Evolutionary conservation across 768 basidiomycete species (phyloP).

Genomic region (Erythrobasidium yunnanense): DNA sequence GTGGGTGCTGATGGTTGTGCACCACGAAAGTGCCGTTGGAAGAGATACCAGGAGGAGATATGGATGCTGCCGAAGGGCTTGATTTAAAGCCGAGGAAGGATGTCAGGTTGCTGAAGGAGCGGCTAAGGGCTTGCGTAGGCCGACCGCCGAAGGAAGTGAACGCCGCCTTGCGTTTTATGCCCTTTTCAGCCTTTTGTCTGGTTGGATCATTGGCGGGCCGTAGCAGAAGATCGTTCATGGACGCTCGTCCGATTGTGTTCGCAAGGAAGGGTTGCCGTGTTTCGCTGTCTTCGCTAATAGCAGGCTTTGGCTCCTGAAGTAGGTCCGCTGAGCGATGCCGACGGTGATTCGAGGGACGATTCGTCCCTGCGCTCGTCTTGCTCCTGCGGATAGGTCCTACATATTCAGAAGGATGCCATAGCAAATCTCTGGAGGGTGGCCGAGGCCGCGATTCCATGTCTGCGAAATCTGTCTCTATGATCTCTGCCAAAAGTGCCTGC

Average conservation of each 20-base stretch:
- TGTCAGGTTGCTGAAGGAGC: not conserved
- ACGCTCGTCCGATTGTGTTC: not conserved
- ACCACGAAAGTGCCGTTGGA: not conserved
- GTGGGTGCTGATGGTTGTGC: too few species aligned
- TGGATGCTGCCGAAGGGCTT: not conserved
- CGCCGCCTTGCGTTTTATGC: not conserved
- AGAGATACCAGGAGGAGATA: not conserved
- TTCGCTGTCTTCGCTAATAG: not conserved
- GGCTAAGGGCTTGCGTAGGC: too few species aligned
- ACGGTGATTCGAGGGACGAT: not conserved
- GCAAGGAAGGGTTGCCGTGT: too few species aligned
- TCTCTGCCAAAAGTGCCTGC: constrained; percentile 1
- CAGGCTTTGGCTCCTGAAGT: not conserved
- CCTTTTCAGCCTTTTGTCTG: not conserved
- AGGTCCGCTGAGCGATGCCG: not conserved
- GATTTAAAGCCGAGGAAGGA: not conserved
- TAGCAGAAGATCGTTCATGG: not conserved
- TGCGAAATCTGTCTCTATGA: constrained; percentile 10
- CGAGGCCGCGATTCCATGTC: not conserved
- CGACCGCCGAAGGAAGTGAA: too few species aligned
- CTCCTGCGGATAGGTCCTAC: constrained; percentile 5
- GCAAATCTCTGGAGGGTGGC: not conserved
- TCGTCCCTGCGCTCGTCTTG: constrained; percentile 3
- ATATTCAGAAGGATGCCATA: constrained; percentile 20
- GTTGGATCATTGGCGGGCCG: not conserved